Base-by-base conservation (phyloP, 2,329 filamentous ascomycete genomes). In the Lasiodiplodia theobromae region DNA sequence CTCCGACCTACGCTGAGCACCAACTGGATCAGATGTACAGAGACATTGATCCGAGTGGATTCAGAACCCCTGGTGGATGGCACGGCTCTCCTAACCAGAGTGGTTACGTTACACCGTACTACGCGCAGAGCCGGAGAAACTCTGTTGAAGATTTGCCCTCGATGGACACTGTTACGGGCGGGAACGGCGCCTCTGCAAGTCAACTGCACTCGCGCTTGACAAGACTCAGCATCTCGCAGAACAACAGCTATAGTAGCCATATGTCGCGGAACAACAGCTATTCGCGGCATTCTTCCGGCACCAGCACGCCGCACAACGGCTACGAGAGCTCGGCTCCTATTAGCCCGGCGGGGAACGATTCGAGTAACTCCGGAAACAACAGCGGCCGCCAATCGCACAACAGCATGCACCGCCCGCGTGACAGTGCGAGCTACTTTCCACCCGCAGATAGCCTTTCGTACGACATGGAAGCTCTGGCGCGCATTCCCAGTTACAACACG, bases 1-100 rank as follows among this genome's bases (percentile, higher is more conserved):
- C 96, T n/a, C 96, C 96, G 0, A 89, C 94, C 49, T 99, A 99
- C 74, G 94, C 93, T 69, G 89, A 95, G 74, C 96, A 98, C 78
- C 87, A 92, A 54, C 88, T 98, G 31, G 96, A 99, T 78, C 91
- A 93, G 77, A 85, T 98, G 1, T 99, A 97, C 80, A 93, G 93
- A 72, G 93, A 95, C 70, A 87, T 97, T 68, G 93, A 97, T 73
- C 86, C 88, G 10, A 89, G 86, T 66, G 93, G 92, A n/a, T 92
- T 94, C 77, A 90, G 94, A 80, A 94, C 92, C 0, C 92, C 93
- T 0, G 89, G 86, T 1, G 62, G 54, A 11, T 67, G 64, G 64
- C 54, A 68, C n/a, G 65, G 65, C 8, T 68, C 67, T 14, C 67
- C 67, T 25, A 44, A 31, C 6, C 67, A 63, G 51, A 86, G 82